Evolutionary conservation across 495 filamentous ascomycete species (phyloP).

Genomic region (Venustampulla echinocandica): DNA sequence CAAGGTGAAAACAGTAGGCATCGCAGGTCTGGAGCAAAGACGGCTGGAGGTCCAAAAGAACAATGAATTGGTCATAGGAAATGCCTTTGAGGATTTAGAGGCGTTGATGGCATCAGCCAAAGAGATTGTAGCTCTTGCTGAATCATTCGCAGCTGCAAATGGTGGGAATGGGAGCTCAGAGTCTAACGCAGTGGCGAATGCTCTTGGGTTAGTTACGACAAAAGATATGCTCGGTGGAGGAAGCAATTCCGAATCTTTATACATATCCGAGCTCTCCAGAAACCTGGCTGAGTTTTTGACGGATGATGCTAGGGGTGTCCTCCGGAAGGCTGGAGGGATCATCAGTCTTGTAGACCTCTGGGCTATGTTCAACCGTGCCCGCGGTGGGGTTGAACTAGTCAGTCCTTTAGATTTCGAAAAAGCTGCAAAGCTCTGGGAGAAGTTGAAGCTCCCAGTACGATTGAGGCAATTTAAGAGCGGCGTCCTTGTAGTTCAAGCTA

Average conservation of each 20-base stretch:
- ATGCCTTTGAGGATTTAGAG: conserved; percentile 92
- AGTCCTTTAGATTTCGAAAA: conserved; percentile 88
- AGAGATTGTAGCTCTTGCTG: conserved; percentile 86
- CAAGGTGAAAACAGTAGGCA: conserved; percentile 65
- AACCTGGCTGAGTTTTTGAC: conserved; percentile 91
- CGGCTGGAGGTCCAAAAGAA: conserved; percentile 76
- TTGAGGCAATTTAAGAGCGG: conserved; percentile 85
- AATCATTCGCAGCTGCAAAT: conserved; percentile 62
- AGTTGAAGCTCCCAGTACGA: conserved; percentile 76
- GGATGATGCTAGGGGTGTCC: conserved; percentile 73
- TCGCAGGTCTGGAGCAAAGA: conserved; percentile 82
- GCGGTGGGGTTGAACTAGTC: conserved; percentile 89
- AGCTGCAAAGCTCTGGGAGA: conserved; percentile 81
- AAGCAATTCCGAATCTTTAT: conserved; percentile 43
- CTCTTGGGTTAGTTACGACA: conserved; percentile 81
- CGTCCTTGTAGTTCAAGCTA: conserved; percentile 81
- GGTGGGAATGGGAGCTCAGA: conserved; percentile 60
- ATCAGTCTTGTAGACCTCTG: conserved; percentile 93
- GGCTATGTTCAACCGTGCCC: conserved; percentile 94
- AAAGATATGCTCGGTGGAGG: conserved; percentile 64
- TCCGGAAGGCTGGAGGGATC: conserved; percentile 82
- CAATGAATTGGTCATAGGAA: conserved; percentile 87
- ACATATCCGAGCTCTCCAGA: conserved; percentile 71
- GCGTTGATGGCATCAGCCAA: conserved; percentile 96
- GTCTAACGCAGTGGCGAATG: conserved; percentile 73